A percentile compares a stretch with the other conserved stretches of the same genome.
Evolutionary conservation across 257 asterid species (phyloP).

Genomic region (Paulownia fortunei): DNA sequence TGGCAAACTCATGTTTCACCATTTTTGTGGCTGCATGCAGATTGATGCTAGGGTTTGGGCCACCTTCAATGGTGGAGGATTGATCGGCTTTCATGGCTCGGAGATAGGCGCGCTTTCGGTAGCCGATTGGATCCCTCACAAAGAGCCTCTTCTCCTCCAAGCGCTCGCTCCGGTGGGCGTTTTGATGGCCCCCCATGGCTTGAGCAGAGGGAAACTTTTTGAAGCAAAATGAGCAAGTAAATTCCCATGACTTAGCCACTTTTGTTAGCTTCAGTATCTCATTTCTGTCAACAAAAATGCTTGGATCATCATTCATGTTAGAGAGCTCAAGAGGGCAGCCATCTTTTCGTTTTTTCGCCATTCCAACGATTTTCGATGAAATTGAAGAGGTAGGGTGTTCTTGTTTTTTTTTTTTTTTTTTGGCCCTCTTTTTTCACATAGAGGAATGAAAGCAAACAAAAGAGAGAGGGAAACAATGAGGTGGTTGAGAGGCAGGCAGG

Average conservation of each 20-base stretch:
- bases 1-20: constrained; percentile 20
- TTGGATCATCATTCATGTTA: constrained; percentile 4
- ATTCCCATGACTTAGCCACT: constrained; percentile 50
- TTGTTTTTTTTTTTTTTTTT: not conserved
- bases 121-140: constrained; percentile 46
- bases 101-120: constrained; percentile 45
- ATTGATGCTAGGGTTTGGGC: constrained; percentile 4
- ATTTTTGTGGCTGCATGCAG: constrained; percentile 32
- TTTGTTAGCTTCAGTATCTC: constrained; percentile 45
- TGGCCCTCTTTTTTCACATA: not conserved
- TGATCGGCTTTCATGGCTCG: constrained; percentile 29
- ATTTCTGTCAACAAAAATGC: not conserved
- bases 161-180: constrained; percentile 56
- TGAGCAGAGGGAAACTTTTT: constrained; percentile 58
- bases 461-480: constrained; percentile 25
- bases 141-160: constrained; percentile 48
- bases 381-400: constrained; percentile 25
- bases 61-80: no score
- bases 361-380: not conserved
- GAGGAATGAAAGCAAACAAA: not conserved
- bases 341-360: constrained; percentile 32
- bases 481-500: constrained; percentile 48
- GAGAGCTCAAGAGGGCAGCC: not conserved
- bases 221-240: constrained; percentile 65
- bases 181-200: constrained; percentile 66